Base-by-base conservation (phyloP, 139 green algal species). In the Chlamydomonas applanata region DNA sequence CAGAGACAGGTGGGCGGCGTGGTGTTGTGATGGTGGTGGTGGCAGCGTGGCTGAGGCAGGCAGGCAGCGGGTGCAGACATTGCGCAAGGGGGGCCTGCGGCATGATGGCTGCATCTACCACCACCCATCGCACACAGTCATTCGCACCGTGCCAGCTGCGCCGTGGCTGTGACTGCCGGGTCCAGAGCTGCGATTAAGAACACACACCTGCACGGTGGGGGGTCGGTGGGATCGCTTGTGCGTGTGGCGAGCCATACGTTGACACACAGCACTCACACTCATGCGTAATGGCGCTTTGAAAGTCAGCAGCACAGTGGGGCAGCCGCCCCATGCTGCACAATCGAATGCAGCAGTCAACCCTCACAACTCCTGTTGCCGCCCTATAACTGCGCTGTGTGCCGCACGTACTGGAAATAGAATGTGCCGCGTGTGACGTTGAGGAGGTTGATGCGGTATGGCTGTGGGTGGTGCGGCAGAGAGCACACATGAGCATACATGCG, bases 361-460 rank as follows among this genome's bases (percentile, higher is more conserved):
- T 49, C 40, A 7, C 40, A 7, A 49, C 40, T 49, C 40, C 40
- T 19, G 40, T 11, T 11, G 7, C 40, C 40, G 7, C 40, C 11
- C 40, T 11, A 46, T 75, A 84, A 19, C 40, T 49, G 40, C 7
- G 11, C 40, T 0, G n/a, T n/a, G n/a, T n/a, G n/a, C n/a, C n/a
- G n/a, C n/a, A 86, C 76, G 33, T 81, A 87, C 62, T 79, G 72
- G 61, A 84, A 79, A 57, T 83, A 87, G 49, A 72, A 66, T 35
- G 57, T 30, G 53, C 84, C 84, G 11, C 25, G 14, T 19, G 72
- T 40, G 32, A 86, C 78, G 33, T 82, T 68, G 1, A 74, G 32
- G 32, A 89, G 83, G 73, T 78, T 84, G 33, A 89, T 53, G 40
- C 75, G 75, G 75, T 86, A 86, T 33, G 73, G 73, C 83, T 86